Evolutionary conservation across 768 basidiomycete genomes (phyloP).

Genomic region (Russula dissimulans): DNA sequence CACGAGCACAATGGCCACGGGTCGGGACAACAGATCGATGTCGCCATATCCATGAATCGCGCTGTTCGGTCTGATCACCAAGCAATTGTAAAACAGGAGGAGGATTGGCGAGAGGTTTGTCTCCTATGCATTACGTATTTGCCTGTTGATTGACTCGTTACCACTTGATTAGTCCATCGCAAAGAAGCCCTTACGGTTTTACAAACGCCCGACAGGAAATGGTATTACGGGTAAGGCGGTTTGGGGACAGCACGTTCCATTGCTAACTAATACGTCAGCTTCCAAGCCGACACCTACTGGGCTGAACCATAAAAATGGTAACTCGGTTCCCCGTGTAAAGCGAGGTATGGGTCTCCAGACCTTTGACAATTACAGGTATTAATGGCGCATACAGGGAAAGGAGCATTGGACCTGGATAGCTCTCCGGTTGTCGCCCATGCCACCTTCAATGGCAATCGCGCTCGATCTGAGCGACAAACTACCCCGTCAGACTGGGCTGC

Average conservation of each 20-base stretch:
- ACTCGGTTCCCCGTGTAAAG: neutral
- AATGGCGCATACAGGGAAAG: neutral
- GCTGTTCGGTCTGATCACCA: neutral
- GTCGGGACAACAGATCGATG: no score
- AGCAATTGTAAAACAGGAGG: neutral
- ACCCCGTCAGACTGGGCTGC: constrained; percentile 7
- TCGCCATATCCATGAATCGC: neutral
- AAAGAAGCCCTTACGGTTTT: constrained; percentile 3
- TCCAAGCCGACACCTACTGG: neutral
- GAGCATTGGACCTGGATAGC: constrained; percentile 5
- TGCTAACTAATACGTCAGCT: neutral
- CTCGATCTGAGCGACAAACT: constrained; percentile 2
- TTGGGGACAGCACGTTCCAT: neutral
- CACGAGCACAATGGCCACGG: neutral
- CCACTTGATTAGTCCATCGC: neutral
- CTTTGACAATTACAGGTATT: neutral
- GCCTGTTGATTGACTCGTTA: neutral
- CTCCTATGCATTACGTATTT: neutral
- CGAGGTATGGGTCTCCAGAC: neutral
- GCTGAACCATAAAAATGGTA: neutral
- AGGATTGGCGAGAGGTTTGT: constrained; percentile 9
- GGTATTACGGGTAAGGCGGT: neutral
- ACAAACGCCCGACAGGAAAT: constrained; percentile 1
- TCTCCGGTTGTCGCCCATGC: neutral
- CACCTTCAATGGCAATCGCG: neutral